Percentiles rank a stretch among this genome's conserved stretches.
Evolutionary conservation across 805 yeast species (phyloP).

Genomic region (Candida ovalis): DNA sequence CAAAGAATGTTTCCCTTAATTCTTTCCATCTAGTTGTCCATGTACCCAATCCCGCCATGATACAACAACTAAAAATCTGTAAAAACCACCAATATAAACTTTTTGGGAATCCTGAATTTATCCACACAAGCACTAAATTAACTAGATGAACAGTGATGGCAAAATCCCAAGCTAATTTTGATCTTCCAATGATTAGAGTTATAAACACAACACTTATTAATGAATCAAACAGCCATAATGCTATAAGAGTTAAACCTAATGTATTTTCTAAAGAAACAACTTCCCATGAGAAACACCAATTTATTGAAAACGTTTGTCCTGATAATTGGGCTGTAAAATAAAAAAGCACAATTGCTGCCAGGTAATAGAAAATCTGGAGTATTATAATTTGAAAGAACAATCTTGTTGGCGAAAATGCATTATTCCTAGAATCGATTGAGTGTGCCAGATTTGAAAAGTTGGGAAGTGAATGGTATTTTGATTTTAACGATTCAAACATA

Average conservation of each 20-base stretch:
- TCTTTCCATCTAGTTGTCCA: constrained; percentile 93
- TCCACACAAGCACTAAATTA: constrained; percentile 66
- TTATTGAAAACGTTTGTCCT: constrained; percentile 65
- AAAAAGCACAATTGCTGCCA: constrained; percentile 65
- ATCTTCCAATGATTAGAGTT: constrained; percentile 84
- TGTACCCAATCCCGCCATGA: constrained; percentile 78
- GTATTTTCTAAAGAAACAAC: constrained; percentile 69
- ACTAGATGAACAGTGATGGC: constrained; percentile 89
- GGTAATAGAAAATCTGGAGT: constrained; percentile 75
- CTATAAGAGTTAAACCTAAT: constrained; percentile 69
- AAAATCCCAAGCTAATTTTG: constrained; percentile 94
- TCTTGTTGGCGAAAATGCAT: constrained; percentile 46
- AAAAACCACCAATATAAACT: constrained; percentile 81
- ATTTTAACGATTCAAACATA: constrained; percentile 16
- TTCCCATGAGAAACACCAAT: constrained; percentile 81
- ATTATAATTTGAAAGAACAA: constrained; percentile 69
- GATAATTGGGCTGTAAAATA: constrained; percentile 60
- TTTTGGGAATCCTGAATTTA: constrained; percentile 64
- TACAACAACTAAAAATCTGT: constrained; percentile 61
- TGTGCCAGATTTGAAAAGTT: constrained; percentile 4
- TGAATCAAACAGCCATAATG: constrained; percentile 81
- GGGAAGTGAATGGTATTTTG: constrained; percentile 14
- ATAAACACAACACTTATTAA: constrained; percentile 79
- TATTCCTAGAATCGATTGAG: constrained; percentile 7
- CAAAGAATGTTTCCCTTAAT: constrained; percentile 83